These are phyloP conservation scores for Talaromyces verruculosus DNA, from an alignment of 2,329 filamentous ascomycete genomes.

Conservation along the genomic window DNA sequence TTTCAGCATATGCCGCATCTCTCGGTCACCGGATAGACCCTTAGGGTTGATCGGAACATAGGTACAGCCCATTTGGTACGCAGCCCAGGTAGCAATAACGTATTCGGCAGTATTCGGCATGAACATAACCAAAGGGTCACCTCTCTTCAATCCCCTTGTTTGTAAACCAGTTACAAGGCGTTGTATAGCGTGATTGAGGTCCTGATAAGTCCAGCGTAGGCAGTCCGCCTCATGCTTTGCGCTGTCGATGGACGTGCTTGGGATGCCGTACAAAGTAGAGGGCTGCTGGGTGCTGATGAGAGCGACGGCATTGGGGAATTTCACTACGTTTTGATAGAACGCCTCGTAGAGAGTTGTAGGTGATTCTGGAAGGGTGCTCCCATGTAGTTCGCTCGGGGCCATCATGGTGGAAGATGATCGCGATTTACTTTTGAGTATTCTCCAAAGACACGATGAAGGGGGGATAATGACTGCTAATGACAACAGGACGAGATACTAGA, in stretches of 20 bases:
- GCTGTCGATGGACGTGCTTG: neutral
- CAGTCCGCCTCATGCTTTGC: neutral
- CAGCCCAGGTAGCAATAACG: constrained; percentile 8
- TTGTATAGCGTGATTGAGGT: constrained; percentile 1
- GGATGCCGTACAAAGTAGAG: neutral
- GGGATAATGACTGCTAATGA: neutral
- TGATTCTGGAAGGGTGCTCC: neutral
- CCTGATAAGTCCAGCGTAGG: constrained; percentile 6
- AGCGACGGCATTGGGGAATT: neutral
- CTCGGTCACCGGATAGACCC: neutral
- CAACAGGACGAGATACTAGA: neutral
- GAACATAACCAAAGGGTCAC: constrained; percentile 1
- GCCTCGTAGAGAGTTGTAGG: neutral
- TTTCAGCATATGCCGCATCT: constrained; percentile 1
- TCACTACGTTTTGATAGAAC: neutral
- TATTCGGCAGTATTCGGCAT: constrained; percentile 8
- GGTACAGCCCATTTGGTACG: constrained; percentile 2
- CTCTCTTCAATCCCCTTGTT: neutral
- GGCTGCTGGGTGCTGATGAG: neutral
- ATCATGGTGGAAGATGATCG: constrained; percentile 2
- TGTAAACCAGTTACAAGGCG: constrained; percentile 5
- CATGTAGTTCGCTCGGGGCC: constrained; percentile 1
- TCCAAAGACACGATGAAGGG: neutral
- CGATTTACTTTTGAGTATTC: neutral
- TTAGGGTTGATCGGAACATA: constrained; percentile 5